These are phyloP conservation scores for Orbilia brochopaga DNA, from an alignment of 2,329 filamentous ascomycete genomes.

Conservation along the genomic window DNA sequence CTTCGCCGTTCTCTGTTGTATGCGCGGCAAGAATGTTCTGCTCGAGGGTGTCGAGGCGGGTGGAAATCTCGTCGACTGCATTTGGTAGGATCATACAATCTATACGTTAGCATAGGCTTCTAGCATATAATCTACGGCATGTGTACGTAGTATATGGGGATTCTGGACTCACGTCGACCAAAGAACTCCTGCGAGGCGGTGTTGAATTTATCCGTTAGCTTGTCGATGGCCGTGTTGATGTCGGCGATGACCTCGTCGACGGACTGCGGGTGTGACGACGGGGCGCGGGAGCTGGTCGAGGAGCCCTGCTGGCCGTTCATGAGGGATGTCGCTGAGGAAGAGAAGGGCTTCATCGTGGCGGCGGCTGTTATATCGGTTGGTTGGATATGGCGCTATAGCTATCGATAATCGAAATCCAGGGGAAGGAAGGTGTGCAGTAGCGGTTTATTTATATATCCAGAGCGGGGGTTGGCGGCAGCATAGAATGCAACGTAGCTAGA, in stretches of 20 bases:
- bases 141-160: neutral
- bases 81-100: neutral
- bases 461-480: too few species aligned
- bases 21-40: constrained; percentile 43
- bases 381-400: neutral
- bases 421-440: too few species aligned
- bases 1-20: constrained; percentile 25
- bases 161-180: constrained; percentile 20
- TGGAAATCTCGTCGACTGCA: constrained; percentile 45
- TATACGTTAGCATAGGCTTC: neutral
- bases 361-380: neutral
- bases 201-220: constrained; percentile 48
- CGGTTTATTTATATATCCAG: neutral
- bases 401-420: too few species aligned
- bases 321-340: constrained; percentile 16
- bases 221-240: constrained; percentile 49
- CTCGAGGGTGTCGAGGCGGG: constrained; percentile 44
- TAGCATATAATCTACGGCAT: neutral
- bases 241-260: constrained; percentile 50
- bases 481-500: too few species aligned
- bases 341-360: constrained; percentile 15
- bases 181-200: constrained; percentile 48
- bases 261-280: constrained; percentile 46
- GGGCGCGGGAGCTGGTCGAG: constrained; percentile 20
- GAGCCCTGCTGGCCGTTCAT: constrained; percentile 42